Evolutionary conservation across 2,329 filamentous ascomycete species (phyloP).

Genomic region (Atkinsonella texensis): DNA sequence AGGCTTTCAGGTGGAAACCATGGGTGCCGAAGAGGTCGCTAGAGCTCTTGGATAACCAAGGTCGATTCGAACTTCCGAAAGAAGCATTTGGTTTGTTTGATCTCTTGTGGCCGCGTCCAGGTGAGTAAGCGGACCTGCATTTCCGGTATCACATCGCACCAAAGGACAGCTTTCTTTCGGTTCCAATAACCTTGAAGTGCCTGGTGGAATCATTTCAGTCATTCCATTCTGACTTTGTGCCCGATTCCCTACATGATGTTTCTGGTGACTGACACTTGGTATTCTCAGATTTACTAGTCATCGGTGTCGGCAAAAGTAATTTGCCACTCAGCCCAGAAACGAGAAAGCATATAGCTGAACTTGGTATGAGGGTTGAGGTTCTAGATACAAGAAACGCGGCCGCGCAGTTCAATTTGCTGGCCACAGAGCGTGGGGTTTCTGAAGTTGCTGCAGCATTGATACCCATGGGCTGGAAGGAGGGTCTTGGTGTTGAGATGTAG

Average conservation of each 20-base stretch:
- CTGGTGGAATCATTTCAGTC: no score
- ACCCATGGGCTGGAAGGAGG: conserved; percentile 71
- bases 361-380: conserved; percentile 80
- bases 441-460: conserved; percentile 82
- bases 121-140: conserved; percentile 34
- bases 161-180: not conserved
- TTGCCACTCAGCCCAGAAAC: conserved; percentile 66
- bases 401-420: conserved; percentile 86
- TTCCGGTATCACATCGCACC: not conserved
- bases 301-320: conserved; percentile 73
- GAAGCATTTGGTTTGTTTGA: conserved; percentile 65
- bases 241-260: not conserved
- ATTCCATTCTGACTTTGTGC: no score
- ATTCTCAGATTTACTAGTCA: conserved; percentile 62
- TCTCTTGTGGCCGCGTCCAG: conserved; percentile 77
- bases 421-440: conserved; percentile 79
- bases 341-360: conserved; percentile 54
- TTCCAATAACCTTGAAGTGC: not conserved
- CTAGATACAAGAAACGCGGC: conserved; percentile 90
- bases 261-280: not conserved
- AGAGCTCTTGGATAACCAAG: conserved; percentile 58
- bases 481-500: conserved; percentile 26
- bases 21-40: conserved; percentile 45
- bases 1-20: conserved; percentile 81
- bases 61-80: conserved; percentile 66